Conservation (phyloP, 495 filamentous ascomycete genomes). For the Viridothelium virens region DNA sequence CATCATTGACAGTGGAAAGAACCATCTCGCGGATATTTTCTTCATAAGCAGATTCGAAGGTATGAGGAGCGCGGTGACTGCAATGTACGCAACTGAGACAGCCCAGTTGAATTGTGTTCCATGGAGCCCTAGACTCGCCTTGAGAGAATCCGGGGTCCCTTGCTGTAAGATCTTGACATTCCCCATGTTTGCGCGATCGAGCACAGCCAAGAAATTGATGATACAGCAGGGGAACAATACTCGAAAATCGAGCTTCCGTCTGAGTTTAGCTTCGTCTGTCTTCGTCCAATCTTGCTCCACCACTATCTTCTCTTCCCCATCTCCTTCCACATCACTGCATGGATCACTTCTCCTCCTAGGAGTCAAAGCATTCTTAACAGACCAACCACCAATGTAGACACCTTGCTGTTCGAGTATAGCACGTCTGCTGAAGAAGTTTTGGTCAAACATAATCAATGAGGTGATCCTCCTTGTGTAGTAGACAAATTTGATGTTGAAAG, state of each 20-base stretch:
- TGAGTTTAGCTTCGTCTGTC: slow-evolving; percentile 9
- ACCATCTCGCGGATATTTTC: slow-evolving; percentile 13
- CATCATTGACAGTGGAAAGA: slow-evolving; percentile 12
- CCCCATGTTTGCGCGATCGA: slow-evolving; percentile 16
- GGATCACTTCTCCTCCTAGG: not conserved
- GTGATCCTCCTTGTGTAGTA: not conserved
- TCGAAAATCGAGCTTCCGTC: slow-evolving; percentile 15
- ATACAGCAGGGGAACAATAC: slow-evolving; percentile 17
- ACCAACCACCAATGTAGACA: slow-evolving; percentile 20
- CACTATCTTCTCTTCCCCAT: not conserved
- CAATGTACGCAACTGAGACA: slow-evolving; percentile 13
- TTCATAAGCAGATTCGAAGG: slow-evolving; percentile 18
- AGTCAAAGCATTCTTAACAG: slow-evolving; percentile 11
- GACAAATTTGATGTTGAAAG: not conserved
- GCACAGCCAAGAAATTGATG: slow-evolving; percentile 13
- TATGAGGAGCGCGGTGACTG: slow-evolving; percentile 13
- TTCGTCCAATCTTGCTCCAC: slow-evolving; percentile 10
- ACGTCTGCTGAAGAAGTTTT: not conserved
- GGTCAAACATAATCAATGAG: not conserved
- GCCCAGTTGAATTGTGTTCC: slow-evolving; percentile 19
- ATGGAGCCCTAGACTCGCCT: slow-evolving; percentile 4
- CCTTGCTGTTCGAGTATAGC: slow-evolving; percentile 12
- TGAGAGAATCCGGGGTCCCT: slow-evolving; percentile 14
- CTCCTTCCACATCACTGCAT: not conserved
- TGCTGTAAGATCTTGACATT: slow-evolving; percentile 13